Evolutionary conservation across 2,329 filamentous ascomycete species (phyloP), one percentile per base, ranked within the genome.

Genomic region (Aspergillus hortae): DNA sequence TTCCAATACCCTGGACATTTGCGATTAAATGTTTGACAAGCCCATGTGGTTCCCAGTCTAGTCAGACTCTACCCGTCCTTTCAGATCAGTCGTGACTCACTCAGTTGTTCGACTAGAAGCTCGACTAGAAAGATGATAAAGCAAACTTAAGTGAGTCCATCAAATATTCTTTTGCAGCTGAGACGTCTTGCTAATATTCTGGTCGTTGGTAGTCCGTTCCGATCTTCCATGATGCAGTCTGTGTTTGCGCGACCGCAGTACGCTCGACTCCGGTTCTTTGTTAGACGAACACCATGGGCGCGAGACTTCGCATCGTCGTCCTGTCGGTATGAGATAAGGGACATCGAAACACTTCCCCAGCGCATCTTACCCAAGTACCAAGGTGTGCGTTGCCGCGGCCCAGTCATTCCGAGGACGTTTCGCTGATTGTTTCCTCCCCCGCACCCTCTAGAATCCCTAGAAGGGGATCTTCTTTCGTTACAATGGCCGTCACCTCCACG

Each of bases 401-500:
- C 27, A 43, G 23, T 33, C 19, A 45, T 9, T 19, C 50, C 19
- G 15, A 32, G 35, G 11, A 4, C 11, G 23, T 36, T 14, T 27
- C 14, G 27, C 42, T 50, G 42, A 49, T 46, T 35, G 15, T 35
- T 48, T 19, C 30, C 6, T 19, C 36, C n/a, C 30, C 36, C 6
- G 15, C 36, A 15, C 30, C 38, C 50, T 44, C 19, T 38, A 82
- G 83, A 85, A 65, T 82, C 76, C 15, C 75, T 70, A 25, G 71
- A 76, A 25, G 81, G 81, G 62, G 84, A 86, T 53, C 77, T 88
- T 2, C 77, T 88, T 35, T 82, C 81, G 55, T 74, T 89, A 33
- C 78, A 82, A 72, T 89, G 86, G 86, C 83, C 85, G 4, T 76
- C 79, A 14, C 84, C 85, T 33, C 86, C 85, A 2, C 80, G 83